Percentiles rank a stretch among this genome's conserved stretches.
Evolutionary conservation across 2,329 filamentous ascomycete genomes (phyloP).

Genomic region (Pochonia chlamydosporia): DNA sequence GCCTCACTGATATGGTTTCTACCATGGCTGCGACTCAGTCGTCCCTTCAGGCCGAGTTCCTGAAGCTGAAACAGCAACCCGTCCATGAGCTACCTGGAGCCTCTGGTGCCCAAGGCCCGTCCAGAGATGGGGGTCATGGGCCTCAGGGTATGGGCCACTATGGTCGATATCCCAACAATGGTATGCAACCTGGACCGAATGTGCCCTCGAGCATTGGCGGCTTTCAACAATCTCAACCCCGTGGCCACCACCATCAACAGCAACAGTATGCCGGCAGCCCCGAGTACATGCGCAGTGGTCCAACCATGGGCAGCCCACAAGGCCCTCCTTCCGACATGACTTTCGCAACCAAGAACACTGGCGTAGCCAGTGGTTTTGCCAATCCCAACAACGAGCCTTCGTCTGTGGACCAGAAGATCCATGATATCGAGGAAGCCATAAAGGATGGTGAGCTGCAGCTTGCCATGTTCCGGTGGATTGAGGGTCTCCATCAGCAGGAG

Average conservation of each 20-base stretch:
- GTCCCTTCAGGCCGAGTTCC: constrained; percentile 60
- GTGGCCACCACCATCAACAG: constrained; percentile 17
- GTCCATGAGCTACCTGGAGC: constrained; percentile 36
- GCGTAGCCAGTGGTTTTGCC: constrained; percentile 29
- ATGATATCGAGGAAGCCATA: constrained; percentile 58
- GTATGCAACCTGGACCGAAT: constrained; percentile 17
- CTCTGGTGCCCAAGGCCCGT: constrained; percentile 12
- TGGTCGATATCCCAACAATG: constrained; percentile 20
- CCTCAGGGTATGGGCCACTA: constrained; percentile 2
- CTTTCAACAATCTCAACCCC: constrained; percentile 26
- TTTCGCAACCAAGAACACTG: constrained; percentile 27
- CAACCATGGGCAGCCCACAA: constrained; percentile 27
- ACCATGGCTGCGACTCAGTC: constrained; percentile 64
- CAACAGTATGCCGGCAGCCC: constrained; percentile 29
- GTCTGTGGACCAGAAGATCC: constrained; percentile 41
- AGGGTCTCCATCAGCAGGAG: constrained; percentile 55
- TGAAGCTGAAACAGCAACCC: constrained; percentile 50
- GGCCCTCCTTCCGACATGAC: constrained; percentile 19
- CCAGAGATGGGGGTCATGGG: constrained; percentile 3
- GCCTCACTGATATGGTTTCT: constrained; percentile 62
- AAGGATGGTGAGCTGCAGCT: constrained; percentile 55
- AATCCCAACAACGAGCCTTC: constrained; percentile 27
- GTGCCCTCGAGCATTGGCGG: constrained; percentile 25
- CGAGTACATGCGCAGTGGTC: constrained; percentile 28
- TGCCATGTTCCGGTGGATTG: constrained; percentile 62